A percentile compares a stretch with the other conserved stretches of the same genome.
Conservation (phyloP, 2,329 filamentous ascomycete genomes). For the Colletotrichum tropicale region DNA sequence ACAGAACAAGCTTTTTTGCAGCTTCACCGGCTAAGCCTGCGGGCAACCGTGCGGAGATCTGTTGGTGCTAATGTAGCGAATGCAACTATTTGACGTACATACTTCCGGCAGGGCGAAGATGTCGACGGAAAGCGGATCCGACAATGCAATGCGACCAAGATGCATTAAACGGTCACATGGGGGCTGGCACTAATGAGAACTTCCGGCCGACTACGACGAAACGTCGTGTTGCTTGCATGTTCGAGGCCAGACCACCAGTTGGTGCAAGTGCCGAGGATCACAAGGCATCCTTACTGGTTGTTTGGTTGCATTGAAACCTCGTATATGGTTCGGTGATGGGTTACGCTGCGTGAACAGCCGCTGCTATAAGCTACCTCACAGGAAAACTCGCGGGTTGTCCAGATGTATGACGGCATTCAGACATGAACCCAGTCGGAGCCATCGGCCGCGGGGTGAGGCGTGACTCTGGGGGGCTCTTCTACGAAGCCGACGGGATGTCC, state of each 20-base stretch:
- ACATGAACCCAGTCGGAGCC: conserved; percentile 20
- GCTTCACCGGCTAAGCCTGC: not conserved
- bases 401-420: not conserved
- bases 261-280: not conserved
- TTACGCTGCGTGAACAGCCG: not conserved
- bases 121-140: not conserved
- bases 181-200: too few relatives aligned
- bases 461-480: not conserved
- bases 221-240: not conserved
- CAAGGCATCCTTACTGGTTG: not conserved
- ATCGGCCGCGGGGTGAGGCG: not conserved
- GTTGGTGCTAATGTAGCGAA: not conserved
- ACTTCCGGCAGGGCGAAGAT: not conserved
- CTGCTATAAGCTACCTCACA: not conserved
- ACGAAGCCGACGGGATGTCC: conserved; percentile 22
- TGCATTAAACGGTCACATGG: too few relatives aligned
- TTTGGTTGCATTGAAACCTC: not conserved
- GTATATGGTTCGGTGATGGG: not conserved
- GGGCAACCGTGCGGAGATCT: conserved; percentile 5
- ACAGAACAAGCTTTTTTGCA: not conserved
- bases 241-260: not conserved
- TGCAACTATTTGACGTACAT: not conserved
- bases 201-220: not conserved
- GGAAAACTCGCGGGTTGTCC: not conserved
- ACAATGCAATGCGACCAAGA: not conserved